phyloP scores from a whole-genome alignment of 805 yeast species.

The Schwanniomyces occidentalis region DNA sequence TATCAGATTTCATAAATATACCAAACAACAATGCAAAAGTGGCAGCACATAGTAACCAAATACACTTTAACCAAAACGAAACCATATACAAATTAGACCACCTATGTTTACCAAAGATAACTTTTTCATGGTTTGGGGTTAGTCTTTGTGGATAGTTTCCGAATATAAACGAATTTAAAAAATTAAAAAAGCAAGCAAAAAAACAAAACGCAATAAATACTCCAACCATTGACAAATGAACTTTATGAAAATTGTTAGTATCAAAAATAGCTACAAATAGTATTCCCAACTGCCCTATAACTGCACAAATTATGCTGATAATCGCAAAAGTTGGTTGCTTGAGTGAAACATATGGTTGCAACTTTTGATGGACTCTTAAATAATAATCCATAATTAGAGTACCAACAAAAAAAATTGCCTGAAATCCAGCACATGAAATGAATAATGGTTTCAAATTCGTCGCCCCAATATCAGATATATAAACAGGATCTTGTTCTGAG shows the following conservation, averaged over 20 bases:
- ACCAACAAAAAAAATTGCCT: constrained; percentile 71
- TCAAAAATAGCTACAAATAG: constrained; percentile 73
- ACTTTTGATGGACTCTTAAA: constrained; percentile 56
- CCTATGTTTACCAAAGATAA: constrained; percentile 36
- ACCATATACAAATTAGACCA: constrained; percentile 45
- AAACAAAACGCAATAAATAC: constrained; percentile 71
- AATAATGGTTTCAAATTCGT: constrained; percentile 83
- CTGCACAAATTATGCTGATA: constrained; percentile 43
- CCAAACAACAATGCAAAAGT: constrained; percentile 71
- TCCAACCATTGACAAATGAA: constrained; percentile 69
- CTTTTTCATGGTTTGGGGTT: constrained; percentile 39
- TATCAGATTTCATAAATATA: constrained; percentile 32
- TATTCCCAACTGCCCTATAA: constrained; percentile 70
- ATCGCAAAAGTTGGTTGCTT: constrained; percentile 47
- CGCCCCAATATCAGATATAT: constrained; percentile 86
- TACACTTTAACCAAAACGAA: constrained; percentile 52
- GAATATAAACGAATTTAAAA: constrained; percentile 37
- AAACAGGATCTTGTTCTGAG: constrained; percentile 52
- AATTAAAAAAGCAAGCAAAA: constrained; percentile 42
- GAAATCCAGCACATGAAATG: constrained; percentile 73
- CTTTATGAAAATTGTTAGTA: constrained; percentile 55
- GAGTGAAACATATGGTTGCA: constrained; percentile 50
- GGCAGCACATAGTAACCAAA: constrained; percentile 69
- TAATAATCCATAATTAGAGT: constrained; percentile 62
- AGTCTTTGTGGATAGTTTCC: constrained; percentile 38